Base-by-base conservation (phyloP, 140 eudicot genomes). In the Anethum foeniculum region DNA sequence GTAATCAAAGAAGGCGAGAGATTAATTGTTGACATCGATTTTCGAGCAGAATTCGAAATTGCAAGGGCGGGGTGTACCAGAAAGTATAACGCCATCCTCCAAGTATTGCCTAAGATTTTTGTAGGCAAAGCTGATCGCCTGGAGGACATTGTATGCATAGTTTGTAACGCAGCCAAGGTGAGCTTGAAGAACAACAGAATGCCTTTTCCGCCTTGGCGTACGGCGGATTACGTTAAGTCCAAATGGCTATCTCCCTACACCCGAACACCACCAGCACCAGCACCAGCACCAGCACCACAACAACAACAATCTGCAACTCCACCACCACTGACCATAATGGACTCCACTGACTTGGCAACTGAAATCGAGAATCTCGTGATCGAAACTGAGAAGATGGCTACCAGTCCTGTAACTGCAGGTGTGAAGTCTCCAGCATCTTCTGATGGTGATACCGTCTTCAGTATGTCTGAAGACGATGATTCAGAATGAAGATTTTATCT, bases 121-220 rank as follows among this genome's bases (percentile, higher is more conserved):
- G 87, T 93, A 12, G 99, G 98, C 3, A 88, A 86, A 88, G 32
- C 97, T 3, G 98, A 91, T 58, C 93, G 97, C 21, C 89, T 95
- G 13, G 85, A 89, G 82, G 86, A 82, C 82, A 95, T 95, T 62
- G 71, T 93, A 43, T 25, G 67, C 46, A 32, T 93, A 27, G 89
- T 89, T 46, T 89, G 92, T 0, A 98, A 95, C 41, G 98, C 98
- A 0, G 96, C 97, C 0, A 95, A 86, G 80, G 93, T 83, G 79
- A 90, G 96, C 84, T 75, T 95, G 88, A 95, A 88, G 89, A 91
- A 93, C 84, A 93, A 91, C 82, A 97, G 97, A 71, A 88, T 95
- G 97, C 91, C 91, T 23, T 78, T 91, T 15, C 99, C 99, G 0
- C 99, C 99, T 9, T 95, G 99, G 99, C 85, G 99, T 15, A 90